phyloP scores from a whole-genome alignment of 495 filamentous ascomycete genomes.

The Talaromyces borbonicus region DNA sequence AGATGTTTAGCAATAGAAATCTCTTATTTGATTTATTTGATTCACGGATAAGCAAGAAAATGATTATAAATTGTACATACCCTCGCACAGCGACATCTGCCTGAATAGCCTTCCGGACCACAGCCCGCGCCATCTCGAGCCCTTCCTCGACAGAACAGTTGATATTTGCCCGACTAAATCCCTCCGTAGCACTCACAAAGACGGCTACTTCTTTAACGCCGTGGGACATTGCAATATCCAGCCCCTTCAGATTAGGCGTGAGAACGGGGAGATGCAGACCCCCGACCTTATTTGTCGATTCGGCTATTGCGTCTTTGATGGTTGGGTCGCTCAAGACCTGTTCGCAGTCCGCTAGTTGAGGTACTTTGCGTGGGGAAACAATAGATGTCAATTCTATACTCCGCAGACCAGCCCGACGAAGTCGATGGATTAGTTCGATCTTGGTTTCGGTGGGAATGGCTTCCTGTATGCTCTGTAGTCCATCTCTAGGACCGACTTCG shows the following conservation, averaged over 20 bases:
- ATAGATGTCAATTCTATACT: slow-evolving; percentile 37
- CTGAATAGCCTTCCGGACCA: slow-evolving; percentile 14
- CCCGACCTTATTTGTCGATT: neutral
- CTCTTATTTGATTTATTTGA: neutral
- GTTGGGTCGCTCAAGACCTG: slow-evolving; percentile 16
- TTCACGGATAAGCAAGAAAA: neutral
- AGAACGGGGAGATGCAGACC: slow-evolving; percentile 27
- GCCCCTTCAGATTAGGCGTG: slow-evolving; percentile 32
- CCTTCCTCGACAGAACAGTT: slow-evolving; percentile 30
- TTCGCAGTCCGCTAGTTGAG: slow-evolving; percentile 32
- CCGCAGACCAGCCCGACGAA: slow-evolving; percentile 19
- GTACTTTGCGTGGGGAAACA: slow-evolving; percentile 32
- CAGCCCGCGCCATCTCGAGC: slow-evolving; percentile 17
- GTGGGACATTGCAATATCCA: slow-evolving; percentile 23
- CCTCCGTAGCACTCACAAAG: slow-evolving; percentile 33
- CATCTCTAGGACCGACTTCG: slow-evolving; percentile 40
- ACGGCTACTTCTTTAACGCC: slow-evolving; percentile 30
- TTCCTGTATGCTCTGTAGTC: slow-evolving; percentile 32
- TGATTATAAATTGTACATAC: slow-evolving; percentile 14
- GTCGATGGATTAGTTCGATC: slow-evolving; percentile 27
- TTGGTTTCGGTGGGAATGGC: slow-evolving; percentile 28
- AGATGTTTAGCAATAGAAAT: neutral
- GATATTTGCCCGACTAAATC: slow-evolving; percentile 35
- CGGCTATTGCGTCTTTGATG: slow-evolving; percentile 6
- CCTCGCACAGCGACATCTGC: slow-evolving; percentile 25